These are phyloP conservation scores for Tulasnella sp. DNA, from an alignment of 768 basidiomycete genomes.

Conservation along the genomic window DNA sequence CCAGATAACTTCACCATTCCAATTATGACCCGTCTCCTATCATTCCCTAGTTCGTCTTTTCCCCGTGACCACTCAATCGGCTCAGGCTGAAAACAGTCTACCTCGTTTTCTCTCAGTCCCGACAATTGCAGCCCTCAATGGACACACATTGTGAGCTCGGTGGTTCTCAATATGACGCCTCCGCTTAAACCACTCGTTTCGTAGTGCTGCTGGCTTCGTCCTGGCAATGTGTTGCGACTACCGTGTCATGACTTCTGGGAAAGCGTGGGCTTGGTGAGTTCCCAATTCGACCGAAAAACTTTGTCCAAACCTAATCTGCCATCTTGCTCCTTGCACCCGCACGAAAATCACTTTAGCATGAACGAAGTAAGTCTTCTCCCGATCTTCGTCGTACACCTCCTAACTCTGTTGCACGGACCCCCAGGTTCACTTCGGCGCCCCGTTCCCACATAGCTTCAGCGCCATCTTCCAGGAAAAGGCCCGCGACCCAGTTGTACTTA, in stretches of 20 bases:
- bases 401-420: not conserved
- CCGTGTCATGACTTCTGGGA: constrained; percentile 37
- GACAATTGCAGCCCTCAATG: constrained; percentile 45
- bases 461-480: constrained; percentile 36
- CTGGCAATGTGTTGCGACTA: constrained; percentile 42
- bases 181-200: not conserved
- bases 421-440: constrained; percentile 40
- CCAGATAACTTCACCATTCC: constrained; percentile 67
- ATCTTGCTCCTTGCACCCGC: not conserved
- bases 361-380: constrained; percentile 36
- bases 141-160: constrained; percentile 60
- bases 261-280: constrained; percentile 38
- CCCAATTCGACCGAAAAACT: not conserved
- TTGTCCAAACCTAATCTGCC: constrained; percentile 11
- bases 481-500: constrained; percentile 34
- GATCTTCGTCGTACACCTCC: constrained; percentile 3
- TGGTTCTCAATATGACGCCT: not conserved
- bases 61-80: not conserved
- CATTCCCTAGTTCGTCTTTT: constrained; percentile 62
- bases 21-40: constrained; percentile 59
- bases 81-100: not conserved
- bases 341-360: constrained; percentile 35
- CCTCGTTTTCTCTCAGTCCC: constrained; percentile 52
- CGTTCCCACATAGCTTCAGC: constrained; percentile 39
- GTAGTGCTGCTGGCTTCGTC: constrained; percentile 41